Evolutionary conservation across 2,329 filamentous ascomycete genomes (phyloP), one percentile per base, ranked within the genome.

Genomic region (Amylocarpus encephaloides): DNA sequence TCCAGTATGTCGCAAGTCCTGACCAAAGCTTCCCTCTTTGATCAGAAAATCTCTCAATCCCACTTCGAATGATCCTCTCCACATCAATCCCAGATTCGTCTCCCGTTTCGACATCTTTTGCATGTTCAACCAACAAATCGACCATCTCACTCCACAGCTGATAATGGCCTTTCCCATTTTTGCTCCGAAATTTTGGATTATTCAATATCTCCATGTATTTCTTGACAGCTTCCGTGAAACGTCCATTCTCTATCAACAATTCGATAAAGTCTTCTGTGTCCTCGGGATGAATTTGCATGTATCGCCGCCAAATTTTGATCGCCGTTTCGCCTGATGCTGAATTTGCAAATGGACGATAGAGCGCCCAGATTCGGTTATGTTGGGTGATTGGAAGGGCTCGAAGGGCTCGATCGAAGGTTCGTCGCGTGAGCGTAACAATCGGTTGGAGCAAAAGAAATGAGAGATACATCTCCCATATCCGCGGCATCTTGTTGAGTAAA

Each of bases 91-190:
- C 90, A 13, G 80, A 80, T 61, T 92, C 86, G 56, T 88, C 80
- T 12, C 85, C 83, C 5, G 88, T 86, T 62, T 93, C 82, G 43
- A 98, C 83, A 38, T 94, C 82, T 61, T 85, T 86, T 3, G 93
- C 93, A 67, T 95, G 89, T 52, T 87, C 87, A 39, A 98, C 94
- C 41, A 98, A 75, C 57, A 97, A 68, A 63, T 98, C 93, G 33
- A 97, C 84, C 88, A 98, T 94, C 67, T 98, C 93, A 56, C 83
- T 93, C 93, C 93, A 98, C 43, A 98, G 77, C 68, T 98, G 90
- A 66, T 95, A 98, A 55, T 92, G 88, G 0, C 93, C 92, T 70
- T 95, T 96, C 52, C 88, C 88, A 59, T 93, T 83, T 70, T 94
- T 95, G 71, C 92, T 97, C 65, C 83, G 81, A 70, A 98, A 97